phyloP scores from a whole-genome alignment of 179 eudicot genomes.

The Corrigiola litoralis region DNA sequence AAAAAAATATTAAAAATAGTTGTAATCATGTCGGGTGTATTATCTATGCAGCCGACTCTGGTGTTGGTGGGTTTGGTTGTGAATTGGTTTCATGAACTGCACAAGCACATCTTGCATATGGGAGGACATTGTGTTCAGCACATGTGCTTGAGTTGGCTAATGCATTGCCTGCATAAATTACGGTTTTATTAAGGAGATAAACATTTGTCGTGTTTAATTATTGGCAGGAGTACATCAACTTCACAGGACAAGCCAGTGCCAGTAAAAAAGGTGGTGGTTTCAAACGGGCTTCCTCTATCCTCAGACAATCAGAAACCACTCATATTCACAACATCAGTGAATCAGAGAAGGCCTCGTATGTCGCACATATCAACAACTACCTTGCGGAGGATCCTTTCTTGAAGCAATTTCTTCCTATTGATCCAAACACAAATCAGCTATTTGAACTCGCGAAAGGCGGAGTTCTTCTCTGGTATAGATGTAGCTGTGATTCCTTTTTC shows the following conservation, averaged over 20 bases:
- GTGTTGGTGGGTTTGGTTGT: background rate
- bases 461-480: slow-evolving; percentile 65
- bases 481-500: background rate
- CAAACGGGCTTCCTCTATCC: slow-evolving; percentile 58
- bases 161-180: no score
- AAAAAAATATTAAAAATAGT: background rate
- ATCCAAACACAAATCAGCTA: slow-evolving; percentile 54
- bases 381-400: slow-evolving; percentile 66
- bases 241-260: slow-evolving; percentile 59
- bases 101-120: background rate
- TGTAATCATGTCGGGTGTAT: background rate
- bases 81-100: background rate
- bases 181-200: no score
- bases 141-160: no score
- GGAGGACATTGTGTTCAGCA: no score
- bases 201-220: slow-evolving; percentile 6
- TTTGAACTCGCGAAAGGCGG: slow-evolving; percentile 79
- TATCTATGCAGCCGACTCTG: background rate
- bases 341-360: slow-evolving; percentile 73
- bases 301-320: slow-evolving; percentile 68
- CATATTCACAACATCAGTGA: slow-evolving; percentile 67
- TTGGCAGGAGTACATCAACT: slow-evolving; percentile 49
- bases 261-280: slow-evolving; percentile 42
- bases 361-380: slow-evolving; percentile 62
- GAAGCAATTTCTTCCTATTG: slow-evolving; percentile 63